Evolutionary conservation across 2,329 filamentous ascomycete species (phyloP).

Genomic region (Pseudohalonectria lignicola): DNA sequence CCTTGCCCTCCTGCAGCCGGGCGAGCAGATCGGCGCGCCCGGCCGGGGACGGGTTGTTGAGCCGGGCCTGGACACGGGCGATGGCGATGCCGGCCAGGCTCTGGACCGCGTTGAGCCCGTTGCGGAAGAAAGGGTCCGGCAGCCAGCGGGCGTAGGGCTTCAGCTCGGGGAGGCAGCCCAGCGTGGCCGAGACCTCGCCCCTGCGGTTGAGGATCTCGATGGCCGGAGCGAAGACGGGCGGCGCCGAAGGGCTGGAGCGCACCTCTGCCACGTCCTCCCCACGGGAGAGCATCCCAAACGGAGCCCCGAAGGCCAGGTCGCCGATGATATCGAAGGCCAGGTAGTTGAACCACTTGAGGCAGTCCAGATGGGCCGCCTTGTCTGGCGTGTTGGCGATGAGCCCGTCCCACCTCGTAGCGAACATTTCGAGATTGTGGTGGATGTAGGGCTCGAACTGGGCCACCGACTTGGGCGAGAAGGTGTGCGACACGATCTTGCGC

Average conservation of each 20-base stretch:
- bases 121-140: constrained; percentile 70
- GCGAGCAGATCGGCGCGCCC: constrained; percentile 71
- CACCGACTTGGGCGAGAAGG: constrained; percentile 73
- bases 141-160: constrained; percentile 74
- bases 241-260: constrained; percentile 44
- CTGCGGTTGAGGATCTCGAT: constrained; percentile 83
- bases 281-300: constrained; percentile 72
- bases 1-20: constrained; percentile 74
- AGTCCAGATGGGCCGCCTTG: constrained; percentile 55
- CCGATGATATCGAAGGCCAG: constrained; percentile 44
- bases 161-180: constrained; percentile 63
- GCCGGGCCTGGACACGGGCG: constrained; percentile 63
- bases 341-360: constrained; percentile 69
- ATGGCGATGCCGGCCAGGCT: constrained; percentile 82
- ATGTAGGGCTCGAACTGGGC: constrained; percentile 85
- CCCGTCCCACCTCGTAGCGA: constrained; percentile 62
- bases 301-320: constrained; percentile 59
- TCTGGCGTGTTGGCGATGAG: constrained; percentile 39
- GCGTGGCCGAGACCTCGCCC: constrained; percentile 72
- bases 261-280: constrained; percentile 71
- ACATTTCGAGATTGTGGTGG: constrained; percentile 63
- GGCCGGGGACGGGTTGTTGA: constrained; percentile 56
- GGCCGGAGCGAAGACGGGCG: constrained; percentile 61
- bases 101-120: constrained; percentile 64
- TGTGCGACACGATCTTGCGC: constrained; percentile 79